Evolutionary conservation across 73 alveolate genomes (phyloP).

Genomic region (Effrenium voratum): DNA sequence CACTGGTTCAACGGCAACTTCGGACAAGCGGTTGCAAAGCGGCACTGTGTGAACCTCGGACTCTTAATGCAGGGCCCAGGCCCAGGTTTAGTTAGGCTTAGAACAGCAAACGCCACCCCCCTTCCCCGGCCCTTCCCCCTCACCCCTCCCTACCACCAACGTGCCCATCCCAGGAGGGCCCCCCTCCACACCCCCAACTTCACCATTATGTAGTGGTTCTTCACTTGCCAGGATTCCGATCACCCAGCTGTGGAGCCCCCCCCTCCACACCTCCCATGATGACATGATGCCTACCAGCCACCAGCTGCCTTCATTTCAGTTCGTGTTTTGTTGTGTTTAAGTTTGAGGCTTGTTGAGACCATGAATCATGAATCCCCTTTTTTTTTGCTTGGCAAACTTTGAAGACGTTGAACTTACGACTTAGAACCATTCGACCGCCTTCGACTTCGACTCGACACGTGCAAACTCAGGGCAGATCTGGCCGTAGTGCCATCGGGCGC

Average conservation of each 20-base stretch:
- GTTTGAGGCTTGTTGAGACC: not conserved
- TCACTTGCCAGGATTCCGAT: no score
- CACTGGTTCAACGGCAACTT: not conserved
- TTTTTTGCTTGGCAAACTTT: not conserved
- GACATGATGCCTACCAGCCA: not conserved
- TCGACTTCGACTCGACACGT: no score
- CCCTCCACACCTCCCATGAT: no score
- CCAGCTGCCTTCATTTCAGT: not conserved
- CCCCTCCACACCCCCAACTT: no score
- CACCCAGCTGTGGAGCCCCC: no score
- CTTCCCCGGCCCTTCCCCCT: not conserved
- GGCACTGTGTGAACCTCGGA: not conserved
- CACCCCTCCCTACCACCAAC: not conserved
- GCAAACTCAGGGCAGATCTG: constrained; percentile 12
- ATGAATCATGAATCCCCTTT: not conserved
- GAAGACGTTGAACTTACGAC: not conserved
- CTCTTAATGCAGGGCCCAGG: not conserved
- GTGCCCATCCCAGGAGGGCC: no score
- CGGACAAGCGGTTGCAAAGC: not conserved
- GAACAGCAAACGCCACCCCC: not conserved
- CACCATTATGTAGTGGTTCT: no score
- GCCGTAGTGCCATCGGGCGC: not conserved
- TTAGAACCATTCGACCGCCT: not conserved
- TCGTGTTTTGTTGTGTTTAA: not conserved
- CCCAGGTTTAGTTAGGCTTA: not conserved